Conservation (phyloP, 495 filamentous ascomycete genomes). For the Cetradonia linearis region DNA sequence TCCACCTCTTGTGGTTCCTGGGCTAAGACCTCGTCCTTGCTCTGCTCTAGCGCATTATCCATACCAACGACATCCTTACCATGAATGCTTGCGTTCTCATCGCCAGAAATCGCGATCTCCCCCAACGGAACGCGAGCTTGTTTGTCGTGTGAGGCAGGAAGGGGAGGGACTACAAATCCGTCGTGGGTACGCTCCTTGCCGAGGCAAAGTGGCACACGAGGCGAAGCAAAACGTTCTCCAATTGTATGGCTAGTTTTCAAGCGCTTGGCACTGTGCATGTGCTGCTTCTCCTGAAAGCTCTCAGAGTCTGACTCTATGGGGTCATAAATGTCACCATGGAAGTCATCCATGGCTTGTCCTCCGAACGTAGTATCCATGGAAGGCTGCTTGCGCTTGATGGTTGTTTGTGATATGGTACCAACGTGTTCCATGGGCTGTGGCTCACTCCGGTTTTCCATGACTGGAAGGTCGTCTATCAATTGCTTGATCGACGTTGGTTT, state of each 20-base stretch:
- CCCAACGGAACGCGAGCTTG: neutral
- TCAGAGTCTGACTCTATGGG: constrained; percentile 22
- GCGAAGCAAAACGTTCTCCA: neutral
- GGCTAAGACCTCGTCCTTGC: neutral
- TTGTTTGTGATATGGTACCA: neutral
- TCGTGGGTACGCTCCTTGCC: neutral
- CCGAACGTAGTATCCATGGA: neutral
- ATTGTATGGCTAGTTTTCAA: constrained; percentile 1
- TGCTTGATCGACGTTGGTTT: neutral
- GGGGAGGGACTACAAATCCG: neutral
- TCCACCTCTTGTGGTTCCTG: neutral
- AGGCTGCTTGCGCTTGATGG: neutral
- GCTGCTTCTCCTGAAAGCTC: constrained; percentile 16
- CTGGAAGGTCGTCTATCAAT: neutral
- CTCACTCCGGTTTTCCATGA: neutral
- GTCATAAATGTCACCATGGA: constrained; percentile 18
- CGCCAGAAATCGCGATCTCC: neutral
- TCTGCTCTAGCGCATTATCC: neutral
- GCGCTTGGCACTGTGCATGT: constrained; percentile 16
- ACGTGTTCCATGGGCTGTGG: neutral
- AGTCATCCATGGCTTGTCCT: neutral
- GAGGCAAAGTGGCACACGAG: neutral
- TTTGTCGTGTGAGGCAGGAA: neutral
- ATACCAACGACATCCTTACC: neutral
- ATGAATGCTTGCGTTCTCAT: neutral